Evolutionary conservation across 23 red algal genomes (phyloP).

Genomic region (Gracilaria domingensis): DNA sequence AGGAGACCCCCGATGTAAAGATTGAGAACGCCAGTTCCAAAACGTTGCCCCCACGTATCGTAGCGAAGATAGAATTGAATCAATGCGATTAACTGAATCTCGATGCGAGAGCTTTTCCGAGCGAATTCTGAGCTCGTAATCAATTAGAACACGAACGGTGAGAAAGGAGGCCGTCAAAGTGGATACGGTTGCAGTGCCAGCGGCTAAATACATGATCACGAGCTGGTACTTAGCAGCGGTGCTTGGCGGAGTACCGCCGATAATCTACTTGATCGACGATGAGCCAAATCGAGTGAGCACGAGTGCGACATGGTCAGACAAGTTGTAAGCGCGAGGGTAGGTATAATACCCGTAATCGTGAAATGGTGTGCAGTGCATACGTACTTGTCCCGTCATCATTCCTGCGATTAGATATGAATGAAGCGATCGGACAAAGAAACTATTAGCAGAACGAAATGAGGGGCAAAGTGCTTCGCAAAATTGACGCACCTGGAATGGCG

Average conservation of each 20-base stretch:
- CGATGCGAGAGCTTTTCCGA: constrained; percentile 49
- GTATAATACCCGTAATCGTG: background rate
- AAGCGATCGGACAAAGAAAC: background rate
- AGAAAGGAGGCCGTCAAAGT: constrained; percentile 56
- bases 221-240: constrained; percentile 68
- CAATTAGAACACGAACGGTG: constrained; percentile 46
- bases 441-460: background rate
- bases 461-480: background rate
- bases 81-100: constrained; percentile 53
- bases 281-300: background rate
- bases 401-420: background rate
- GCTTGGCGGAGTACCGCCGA: constrained; percentile 46
- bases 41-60: constrained; percentile 23
- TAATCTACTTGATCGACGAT: constrained; percentile 1
- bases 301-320: background rate
- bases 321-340: background rate
- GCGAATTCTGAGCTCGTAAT: constrained; percentile 38
- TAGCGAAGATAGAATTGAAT: constrained; percentile 15
- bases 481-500: constrained; percentile 86
- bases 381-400: constrained; percentile 72
- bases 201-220: constrained; percentile 50
- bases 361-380: background rate
- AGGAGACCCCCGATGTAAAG: constrained; percentile 15
- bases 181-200: constrained; percentile 47
- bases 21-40: constrained; percentile 37